Evolutionary conservation across 2,329 filamentous ascomycete species (phyloP), one percentile per base, ranked within the genome.

Genomic region (Aspergillus fumigatus): DNA sequence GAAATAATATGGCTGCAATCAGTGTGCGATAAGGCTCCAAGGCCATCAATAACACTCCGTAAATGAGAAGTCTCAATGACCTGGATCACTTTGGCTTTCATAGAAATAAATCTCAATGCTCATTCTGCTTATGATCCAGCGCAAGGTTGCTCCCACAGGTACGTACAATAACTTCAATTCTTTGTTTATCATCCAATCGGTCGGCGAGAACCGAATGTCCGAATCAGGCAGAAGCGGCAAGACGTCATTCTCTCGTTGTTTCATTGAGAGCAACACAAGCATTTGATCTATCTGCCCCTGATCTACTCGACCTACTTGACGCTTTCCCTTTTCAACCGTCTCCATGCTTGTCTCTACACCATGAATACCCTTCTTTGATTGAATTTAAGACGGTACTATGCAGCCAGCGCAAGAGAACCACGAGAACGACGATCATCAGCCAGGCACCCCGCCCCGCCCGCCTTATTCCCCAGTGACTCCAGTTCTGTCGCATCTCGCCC

Each of bases 391-490:
- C 48, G 19, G 2, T 90, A 78, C 26, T 17, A 61, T 62, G 58
- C 67, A 66, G 52, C 54, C 59, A 47, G 53, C 62, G 11, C 62
- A 62, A 50, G 62, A 64, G n/a, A 57, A 38, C 32, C 61, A 55
- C 49, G 32, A 51, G 45, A 43, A 51, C 19, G 58, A 49, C n/a
- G 59, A 69, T 49, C 68, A 69, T 49, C 68, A 67, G 10, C 70
- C 70, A 47, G 68, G 70, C 41, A 77, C 75, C 43, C 74, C 75
- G 49, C 73, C 76, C 52, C 74, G 71, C 40, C 76, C 77, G 25
- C 76, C 77, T 26, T 79, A 78, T 66, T 79, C 77, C 21, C 77
- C 77, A 10, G 75, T 79, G 41, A 79, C 77, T 21, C 77, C 77
- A 4, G 75, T 76, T 27, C 65, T 77, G 53, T 68, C 74, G 27